These are phyloP conservation scores for Phragmites australis DNA, from an alignment of 176 grass and related monocot genomes.

Conservation along the genomic window DNA sequence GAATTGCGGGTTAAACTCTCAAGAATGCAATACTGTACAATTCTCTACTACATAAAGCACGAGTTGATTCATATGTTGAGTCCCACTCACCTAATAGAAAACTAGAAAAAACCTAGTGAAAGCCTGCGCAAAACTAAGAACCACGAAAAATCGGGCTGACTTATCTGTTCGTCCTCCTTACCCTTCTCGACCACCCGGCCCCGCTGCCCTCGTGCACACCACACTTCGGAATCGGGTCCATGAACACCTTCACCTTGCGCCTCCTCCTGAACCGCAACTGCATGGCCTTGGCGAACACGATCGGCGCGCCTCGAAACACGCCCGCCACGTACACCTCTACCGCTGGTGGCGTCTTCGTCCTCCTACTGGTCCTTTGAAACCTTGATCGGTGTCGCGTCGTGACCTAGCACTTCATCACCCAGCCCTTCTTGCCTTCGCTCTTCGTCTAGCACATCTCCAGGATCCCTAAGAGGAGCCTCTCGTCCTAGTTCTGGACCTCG, in stretches of 20 bases:
- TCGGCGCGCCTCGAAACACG: conserved; percentile 49
- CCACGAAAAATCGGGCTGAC: no score
- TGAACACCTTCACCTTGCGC: conserved; percentile 26
- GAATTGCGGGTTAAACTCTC: background rate
- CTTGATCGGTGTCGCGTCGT: conserved; percentile 23
- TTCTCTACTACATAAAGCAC: background rate
- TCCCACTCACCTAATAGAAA: no score
- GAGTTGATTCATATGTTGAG: no score
- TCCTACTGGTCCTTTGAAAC: conserved; percentile 20
- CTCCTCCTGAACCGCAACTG: conserved; percentile 44
- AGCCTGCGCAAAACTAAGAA: no score
- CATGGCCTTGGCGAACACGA: conserved; percentile 68
- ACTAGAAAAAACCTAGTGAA: no score
- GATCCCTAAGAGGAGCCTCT: conserved; percentile 55
- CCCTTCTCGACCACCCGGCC: no score
- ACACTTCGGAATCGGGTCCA: conserved; percentile 62
- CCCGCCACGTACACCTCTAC: conserved; percentile 75
- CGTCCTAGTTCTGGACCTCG: conserved; percentile 49
- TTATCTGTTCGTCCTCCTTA: no score
- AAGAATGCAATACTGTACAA: background rate
- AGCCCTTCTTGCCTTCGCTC: background rate
- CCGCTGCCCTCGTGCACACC: no score
- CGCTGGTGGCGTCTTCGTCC: conserved; percentile 25
- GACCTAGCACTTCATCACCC: conserved; percentile 59
- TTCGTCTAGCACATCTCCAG: conserved; percentile 47